Percentiles rank a stretch among this genome's conserved stretches.
phyloP scores from a whole-genome alignment of 352 stramenopile species.

The Phytophthora hibernalis region DNA sequence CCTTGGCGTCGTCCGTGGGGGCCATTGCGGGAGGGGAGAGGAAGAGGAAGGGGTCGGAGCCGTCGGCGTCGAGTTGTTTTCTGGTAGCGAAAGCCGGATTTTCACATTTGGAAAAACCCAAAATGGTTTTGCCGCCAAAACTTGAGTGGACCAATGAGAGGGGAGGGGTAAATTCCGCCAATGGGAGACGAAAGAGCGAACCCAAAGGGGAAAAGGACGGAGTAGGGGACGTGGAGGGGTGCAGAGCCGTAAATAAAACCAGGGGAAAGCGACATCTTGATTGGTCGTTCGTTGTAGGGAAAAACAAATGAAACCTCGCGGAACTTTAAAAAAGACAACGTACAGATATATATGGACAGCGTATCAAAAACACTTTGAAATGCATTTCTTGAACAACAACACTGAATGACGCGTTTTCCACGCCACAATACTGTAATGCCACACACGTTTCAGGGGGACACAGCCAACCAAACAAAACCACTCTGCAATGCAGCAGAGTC shows the following conservation, averaged over 20 bases:
- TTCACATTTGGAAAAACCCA: constrained; percentile 30
- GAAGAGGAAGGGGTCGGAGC: constrained; percentile 26
- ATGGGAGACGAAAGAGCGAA: constrained; percentile 28
- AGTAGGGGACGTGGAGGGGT: constrained; percentile 36
- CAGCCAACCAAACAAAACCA: no score
- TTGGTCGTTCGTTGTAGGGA: no score
- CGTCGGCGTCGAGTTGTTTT: constrained; percentile 56
- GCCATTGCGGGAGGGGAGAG: constrained; percentile 35
- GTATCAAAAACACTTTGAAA: no score
- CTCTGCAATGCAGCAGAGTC: no score
- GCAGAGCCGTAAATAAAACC: constrained; percentile 27
- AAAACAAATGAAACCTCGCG: no score
- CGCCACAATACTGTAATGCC: no score
- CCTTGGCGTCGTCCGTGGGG: constrained; percentile 62
- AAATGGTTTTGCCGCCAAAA: constrained; percentile 35
- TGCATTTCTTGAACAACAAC: no score
- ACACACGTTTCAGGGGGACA: no score
- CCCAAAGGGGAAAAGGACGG: constrained; percentile 28
- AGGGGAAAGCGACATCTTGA: no score
- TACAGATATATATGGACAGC: no score
- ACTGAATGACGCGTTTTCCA: no score
- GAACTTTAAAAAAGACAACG: no score
- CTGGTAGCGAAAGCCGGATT: constrained; percentile 39
- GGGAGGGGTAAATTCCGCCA: constrained; percentile 33
- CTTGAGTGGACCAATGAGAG: constrained; percentile 27